Percentiles rank a stretch among this genome's conserved stretches.
These are phyloP conservation scores for Fagus crenata DNA, from an alignment of 306 rosid species.

Conservation along the genomic window DNA sequence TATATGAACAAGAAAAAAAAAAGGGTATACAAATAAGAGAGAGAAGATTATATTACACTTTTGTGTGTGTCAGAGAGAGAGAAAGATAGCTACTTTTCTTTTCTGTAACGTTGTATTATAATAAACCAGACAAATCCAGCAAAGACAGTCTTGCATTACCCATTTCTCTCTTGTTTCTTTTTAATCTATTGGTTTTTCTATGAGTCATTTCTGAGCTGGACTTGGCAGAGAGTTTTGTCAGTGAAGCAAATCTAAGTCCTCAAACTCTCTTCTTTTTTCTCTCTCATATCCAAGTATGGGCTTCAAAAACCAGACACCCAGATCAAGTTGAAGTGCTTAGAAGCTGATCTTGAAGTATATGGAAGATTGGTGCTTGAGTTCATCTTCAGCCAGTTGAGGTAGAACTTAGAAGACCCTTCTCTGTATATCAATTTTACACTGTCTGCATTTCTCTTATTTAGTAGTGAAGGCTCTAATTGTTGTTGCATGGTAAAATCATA, in stretches of 20 bases:
- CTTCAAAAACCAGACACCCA: slow-evolving; percentile 20
- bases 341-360: slow-evolving; percentile 31
- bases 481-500: slow-evolving; percentile 19
- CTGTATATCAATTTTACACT: background rate
- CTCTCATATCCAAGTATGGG: slow-evolving; percentile 20
- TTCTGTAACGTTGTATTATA: slow-evolving; percentile 31
- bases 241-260: slow-evolving; percentile 34
- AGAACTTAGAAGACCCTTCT: slow-evolving; percentile 16
- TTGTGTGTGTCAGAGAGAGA: background rate
- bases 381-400: slow-evolving; percentile 28
- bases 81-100: background rate
- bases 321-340: slow-evolving; percentile 32
- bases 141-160: slow-evolving; percentile 33
- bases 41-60: background rate
- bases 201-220: slow-evolving; percentile 24
- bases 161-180: slow-evolving; percentile 20
- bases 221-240: slow-evolving; percentile 24
- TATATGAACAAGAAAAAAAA: slow-evolving; percentile 17
- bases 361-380: slow-evolving; percentile 14
- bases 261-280: slow-evolving; percentile 20
- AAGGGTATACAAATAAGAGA: background rate
- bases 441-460: background rate
- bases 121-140: slow-evolving; percentile 39
- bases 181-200: slow-evolving; percentile 12
- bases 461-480: slow-evolving; percentile 15